These are phyloP conservation scores for Calocybe gambosa DNA, from an alignment of 1,284 basidiomycete species.

Conservation along the genomic window DNA sequence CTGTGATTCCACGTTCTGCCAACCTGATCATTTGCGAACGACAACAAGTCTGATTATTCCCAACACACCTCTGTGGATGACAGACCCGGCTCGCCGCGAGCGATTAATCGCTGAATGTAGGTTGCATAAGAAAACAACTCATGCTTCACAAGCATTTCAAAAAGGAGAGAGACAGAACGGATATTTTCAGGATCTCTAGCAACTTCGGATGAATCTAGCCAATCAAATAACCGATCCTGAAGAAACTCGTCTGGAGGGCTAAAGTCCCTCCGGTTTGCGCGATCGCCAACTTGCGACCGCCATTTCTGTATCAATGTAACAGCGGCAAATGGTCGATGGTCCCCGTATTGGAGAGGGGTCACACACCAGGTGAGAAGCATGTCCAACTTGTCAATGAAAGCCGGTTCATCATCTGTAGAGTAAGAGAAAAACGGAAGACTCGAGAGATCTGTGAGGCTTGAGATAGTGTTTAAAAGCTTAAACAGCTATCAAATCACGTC, in stretches of 20 bases:
- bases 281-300: slow-evolving; percentile 56
- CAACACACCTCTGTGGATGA: slow-evolving; percentile 44
- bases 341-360: slow-evolving; percentile 77
- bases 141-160: slow-evolving; percentile 72
- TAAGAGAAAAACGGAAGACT: slow-evolving; percentile 57
- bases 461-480: slow-evolving; percentile 79
- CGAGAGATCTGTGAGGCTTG: slow-evolving; percentile 60
- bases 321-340: slow-evolving; percentile 79
- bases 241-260: slow-evolving; percentile 53
- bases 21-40: too few species aligned
- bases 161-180: slow-evolving; percentile 62
- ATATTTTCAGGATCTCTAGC: slow-evolving; percentile 57
- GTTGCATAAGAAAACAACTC: slow-evolving; percentile 79
- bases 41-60: neutral
- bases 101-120: slow-evolving; percentile 82
- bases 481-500: slow-evolving; percentile 4
- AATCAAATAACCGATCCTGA: slow-evolving; percentile 75
- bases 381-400: slow-evolving; percentile 68
- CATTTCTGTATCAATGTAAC: slow-evolving; percentile 71
- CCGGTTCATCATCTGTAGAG: slow-evolving; percentile 34
- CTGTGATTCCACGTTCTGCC: slow-evolving; percentile 40
- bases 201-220: slow-evolving; percentile 70
- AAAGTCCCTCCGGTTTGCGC: slow-evolving; percentile 52
- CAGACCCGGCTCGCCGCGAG: slow-evolving; percentile 67
- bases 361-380: slow-evolving; percentile 85